Conservation (phyloP, 129 eudicot species). For the Scalesia atractyloides region DNA sequence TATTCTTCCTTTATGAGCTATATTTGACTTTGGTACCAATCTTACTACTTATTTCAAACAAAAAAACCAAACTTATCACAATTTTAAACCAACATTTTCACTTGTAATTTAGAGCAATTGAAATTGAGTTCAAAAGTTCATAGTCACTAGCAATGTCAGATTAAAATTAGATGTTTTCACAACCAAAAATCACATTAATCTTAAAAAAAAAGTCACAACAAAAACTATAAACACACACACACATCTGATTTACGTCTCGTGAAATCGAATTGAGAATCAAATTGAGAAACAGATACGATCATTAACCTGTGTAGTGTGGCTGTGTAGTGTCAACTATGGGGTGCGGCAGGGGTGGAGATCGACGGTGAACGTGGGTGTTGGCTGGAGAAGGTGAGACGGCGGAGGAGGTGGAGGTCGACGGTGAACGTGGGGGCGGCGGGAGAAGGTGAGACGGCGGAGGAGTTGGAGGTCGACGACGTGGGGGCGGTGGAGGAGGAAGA, state of each 20-base stretch:
- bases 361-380: too few species aligned
- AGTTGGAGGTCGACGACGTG: too few species aligned
- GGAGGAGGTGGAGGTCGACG: too few species aligned
- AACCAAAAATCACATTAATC: conserved; percentile 4
- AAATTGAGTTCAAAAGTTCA: neutral
- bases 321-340: too few species aligned
- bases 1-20: neutral
- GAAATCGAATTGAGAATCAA: conserved; percentile 16
- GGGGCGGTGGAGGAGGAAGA: too few species aligned
- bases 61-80: neutral
- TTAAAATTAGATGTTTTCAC: conserved; percentile 6
- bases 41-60: neutral
- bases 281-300: conserved; percentile 10
- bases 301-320: too few species aligned
- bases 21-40: too few species aligned
- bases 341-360: too few species aligned
- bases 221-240: neutral
- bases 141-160: neutral
- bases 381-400: too few species aligned
- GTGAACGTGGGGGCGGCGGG: too few species aligned
- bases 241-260: neutral
- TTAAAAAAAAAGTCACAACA: neutral
- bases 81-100: neutral
- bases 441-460: too few species aligned
- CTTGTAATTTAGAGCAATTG: neutral